Percentiles rank a stretch among this genome's conserved stretches.
These are phyloP conservation scores for Leccinum longicurvipes DNA, from an alignment of 768 basidiomycete genomes.

Conservation along the genomic window DNA sequence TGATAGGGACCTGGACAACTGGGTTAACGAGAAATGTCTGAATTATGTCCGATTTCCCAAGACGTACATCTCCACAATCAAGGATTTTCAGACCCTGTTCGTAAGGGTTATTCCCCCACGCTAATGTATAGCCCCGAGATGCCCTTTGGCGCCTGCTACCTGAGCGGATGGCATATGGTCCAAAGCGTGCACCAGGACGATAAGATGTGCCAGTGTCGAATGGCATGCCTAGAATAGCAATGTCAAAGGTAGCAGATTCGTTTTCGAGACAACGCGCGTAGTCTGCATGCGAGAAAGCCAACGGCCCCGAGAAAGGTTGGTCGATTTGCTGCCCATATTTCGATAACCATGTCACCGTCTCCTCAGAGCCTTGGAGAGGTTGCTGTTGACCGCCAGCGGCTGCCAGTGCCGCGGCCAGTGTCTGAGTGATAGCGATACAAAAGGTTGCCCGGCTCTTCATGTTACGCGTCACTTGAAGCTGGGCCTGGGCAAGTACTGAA, in stretches of 20 bases:
- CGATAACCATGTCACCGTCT: constrained; percentile 51
- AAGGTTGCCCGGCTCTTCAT: constrained; percentile 13
- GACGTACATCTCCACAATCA: constrained; percentile 78
- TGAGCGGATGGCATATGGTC: constrained; percentile 80
- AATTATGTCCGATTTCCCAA: not conserved
- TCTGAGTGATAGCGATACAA: not conserved
- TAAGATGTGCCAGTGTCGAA: constrained; percentile 66
- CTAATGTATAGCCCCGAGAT: constrained; percentile 60
- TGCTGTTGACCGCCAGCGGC: constrained; percentile 12
- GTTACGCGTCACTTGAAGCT: not conserved
- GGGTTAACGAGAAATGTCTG: not conserved
- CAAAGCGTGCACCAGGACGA: constrained; percentile 76
- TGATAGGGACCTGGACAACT: constrained; percentile 61
- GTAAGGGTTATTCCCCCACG: constrained; percentile 73
- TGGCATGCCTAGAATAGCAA: constrained; percentile 78
- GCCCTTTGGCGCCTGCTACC: constrained; percentile 67
- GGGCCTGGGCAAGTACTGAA: not conserved
- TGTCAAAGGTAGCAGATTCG: constrained; percentile 36
- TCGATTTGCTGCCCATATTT: constrained; percentile 78
- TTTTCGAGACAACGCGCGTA: constrained; percentile 38
- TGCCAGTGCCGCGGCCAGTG: not conserved
- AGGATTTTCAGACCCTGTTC: constrained; percentile 53
- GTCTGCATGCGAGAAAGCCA: constrained; percentile 80
- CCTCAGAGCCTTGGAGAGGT: constrained; percentile 7
- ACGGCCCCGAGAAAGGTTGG: constrained; percentile 73